Evolutionary conservation across 2,329 filamentous ascomycete species (phyloP).

Genomic region (Aureobasidium zeae): DNA sequence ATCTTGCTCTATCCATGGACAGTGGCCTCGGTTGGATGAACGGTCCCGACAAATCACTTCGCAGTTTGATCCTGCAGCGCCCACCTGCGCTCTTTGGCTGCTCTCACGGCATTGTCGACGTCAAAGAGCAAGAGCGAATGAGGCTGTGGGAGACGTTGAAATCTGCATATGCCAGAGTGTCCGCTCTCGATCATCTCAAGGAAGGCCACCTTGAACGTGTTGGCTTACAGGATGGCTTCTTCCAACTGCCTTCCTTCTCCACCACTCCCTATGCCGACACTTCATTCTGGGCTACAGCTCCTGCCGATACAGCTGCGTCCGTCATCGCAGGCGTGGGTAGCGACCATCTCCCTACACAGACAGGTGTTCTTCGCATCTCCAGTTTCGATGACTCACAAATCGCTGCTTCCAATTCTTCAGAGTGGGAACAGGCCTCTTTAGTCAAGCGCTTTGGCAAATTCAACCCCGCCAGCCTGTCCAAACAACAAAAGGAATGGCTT

Average conservation of each 20-base stretch:
- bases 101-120: conserved; percentile 31
- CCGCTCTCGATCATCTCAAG: conserved; percentile 21
- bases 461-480: conserved; percentile 18
- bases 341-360: not conserved
- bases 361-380: conserved; percentile 4
- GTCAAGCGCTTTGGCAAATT: not conserved
- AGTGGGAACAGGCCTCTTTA: not conserved
- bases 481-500: conserved; percentile 59
- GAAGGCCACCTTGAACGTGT: conserved; percentile 18
- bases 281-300: conserved; percentile 10
- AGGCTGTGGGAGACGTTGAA: conserved; percentile 29
- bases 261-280: conserved; percentile 5
- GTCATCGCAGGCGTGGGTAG: not conserved
- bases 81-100: conserved; percentile 40
- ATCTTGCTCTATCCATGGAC: conserved; percentile 59
- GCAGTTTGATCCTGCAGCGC: conserved; percentile 39
- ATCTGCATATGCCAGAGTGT: conserved; percentile 19
- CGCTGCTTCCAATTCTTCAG: not conserved
- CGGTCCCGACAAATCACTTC: conserved; percentile 49
- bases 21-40: conserved; percentile 58
- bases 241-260: not conserved
- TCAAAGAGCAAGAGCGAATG: conserved; percentile 28
- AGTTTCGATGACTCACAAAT: not conserved
- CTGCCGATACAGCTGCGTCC: not conserved
- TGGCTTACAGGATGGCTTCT: not conserved